A percentile compares a stretch with the other conserved stretches of the same genome.
Conservation (phyloP, 495 filamentous ascomycete species). For the Podospora pseudopauciseta region DNA sequence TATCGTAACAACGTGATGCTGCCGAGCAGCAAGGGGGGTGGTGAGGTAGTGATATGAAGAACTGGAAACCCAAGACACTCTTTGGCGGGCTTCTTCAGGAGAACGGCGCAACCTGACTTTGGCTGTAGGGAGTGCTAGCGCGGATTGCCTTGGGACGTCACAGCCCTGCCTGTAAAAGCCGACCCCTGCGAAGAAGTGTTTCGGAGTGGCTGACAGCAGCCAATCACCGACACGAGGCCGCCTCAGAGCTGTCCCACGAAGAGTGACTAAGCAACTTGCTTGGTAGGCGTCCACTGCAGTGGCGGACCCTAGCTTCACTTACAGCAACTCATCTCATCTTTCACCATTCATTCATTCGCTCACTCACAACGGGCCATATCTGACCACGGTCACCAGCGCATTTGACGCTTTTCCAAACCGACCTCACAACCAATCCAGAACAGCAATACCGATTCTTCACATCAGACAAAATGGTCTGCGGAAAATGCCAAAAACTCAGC, state of each 20-base stretch:
- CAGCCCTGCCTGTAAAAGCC: slow-evolving; percentile 1
- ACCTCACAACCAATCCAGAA: too few species aligned
- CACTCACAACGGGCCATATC: background rate
- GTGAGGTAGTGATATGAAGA: background rate
- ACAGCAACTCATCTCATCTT: background rate
- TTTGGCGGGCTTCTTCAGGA: background rate
- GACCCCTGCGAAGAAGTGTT: background rate
- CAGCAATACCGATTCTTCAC: background rate
- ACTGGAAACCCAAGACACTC: too few species aligned
- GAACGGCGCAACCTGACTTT: background rate
- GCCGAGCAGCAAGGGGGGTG: background rate
- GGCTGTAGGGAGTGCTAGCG: background rate
- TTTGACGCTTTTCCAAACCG: background rate
- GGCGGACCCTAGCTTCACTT: background rate
- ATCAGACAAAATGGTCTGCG: slow-evolving; percentile 57
- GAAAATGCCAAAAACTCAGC: slow-evolving; percentile 61
- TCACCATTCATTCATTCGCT: background rate
- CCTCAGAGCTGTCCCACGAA: background rate
- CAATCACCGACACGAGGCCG: background rate
- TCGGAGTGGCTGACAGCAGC: background rate
- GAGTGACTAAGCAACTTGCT: background rate
- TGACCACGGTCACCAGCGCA: background rate
- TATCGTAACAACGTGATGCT: background rate
- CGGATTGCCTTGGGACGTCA: slow-evolving; percentile 12
- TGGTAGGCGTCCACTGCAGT: background rate